Base-by-base conservation (phyloP, 2,329 filamentous ascomycete genomes). In the Fusarium illudens region DNA sequence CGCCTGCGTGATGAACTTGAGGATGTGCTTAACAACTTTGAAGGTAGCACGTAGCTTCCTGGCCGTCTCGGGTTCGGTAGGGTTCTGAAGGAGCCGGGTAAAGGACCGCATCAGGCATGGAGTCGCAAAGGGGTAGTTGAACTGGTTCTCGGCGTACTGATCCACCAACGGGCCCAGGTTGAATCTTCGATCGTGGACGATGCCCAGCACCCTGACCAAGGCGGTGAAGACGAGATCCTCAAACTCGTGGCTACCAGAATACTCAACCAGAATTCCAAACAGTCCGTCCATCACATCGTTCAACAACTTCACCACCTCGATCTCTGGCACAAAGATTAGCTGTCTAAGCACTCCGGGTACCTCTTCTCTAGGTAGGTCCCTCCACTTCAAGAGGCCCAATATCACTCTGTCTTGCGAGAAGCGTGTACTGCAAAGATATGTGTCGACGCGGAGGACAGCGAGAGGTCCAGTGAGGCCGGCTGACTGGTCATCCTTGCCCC, bases 271-370 rank as follows among this genome's bases (percentile, higher is more conserved):
- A 27, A 97, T 94, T 6, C 93, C 91, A 75, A 99, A 99, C 1
- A 99, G 86, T 0, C 93, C 89, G 77, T 97, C 93, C 55, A 99
- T 90, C 1, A 98, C 94, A 72, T 97, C 92, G 66, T 88, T 91
- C 8, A 98, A 83, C 39, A 98, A 86, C 81, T 98, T 99, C 65
- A 99, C 96, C 32, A 99, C 92, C 79, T 99, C 96, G 58, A 98
- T 97, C 77, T 99, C 96, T 0, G 96, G 92, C 1, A 99, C 94
- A 70, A 98, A 98, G 19, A 94, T 90, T 50, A 98, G 87, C 70
- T 94, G 90, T 75, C 92, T 91, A 39, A 99, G 81, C 1, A 97
- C 82, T 22, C 89, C 85, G 1, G 92, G 84, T 2, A 98, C 84
- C 33, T 94, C 89, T 27, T 90, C 89, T 46, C 89, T 86, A 0